Evolutionary conservation across 106 monocot species (phyloP).

Genomic region (Narthecium ossifragum): DNA sequence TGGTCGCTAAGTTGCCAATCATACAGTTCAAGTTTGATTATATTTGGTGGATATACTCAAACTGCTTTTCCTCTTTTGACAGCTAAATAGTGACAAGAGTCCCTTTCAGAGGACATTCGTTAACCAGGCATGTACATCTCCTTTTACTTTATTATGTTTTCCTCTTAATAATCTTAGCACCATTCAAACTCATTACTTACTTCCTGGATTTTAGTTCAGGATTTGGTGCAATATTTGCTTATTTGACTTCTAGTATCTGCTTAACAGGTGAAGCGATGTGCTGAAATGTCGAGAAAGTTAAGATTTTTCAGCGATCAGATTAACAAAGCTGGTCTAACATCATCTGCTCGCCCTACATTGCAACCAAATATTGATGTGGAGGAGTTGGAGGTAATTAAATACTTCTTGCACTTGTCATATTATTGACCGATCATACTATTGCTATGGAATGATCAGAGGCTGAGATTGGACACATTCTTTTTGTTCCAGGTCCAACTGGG

Average conservation of each 20-base stretch:
- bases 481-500: slow-evolving; percentile 51
- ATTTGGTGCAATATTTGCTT: neutral
- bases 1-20: too few relatives aligned
- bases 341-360: slow-evolving; percentile 46
- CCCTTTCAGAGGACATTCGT: slow-evolving; percentile 97
- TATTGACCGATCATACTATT: neutral
- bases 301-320: slow-evolving; percentile 87
- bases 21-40: too few relatives aligned
- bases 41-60: too few relatives aligned
- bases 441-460: neutral
- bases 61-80: slow-evolving; percentile 19
- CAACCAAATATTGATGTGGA: slow-evolving; percentile 78
- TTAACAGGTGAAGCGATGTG: slow-evolving; percentile 84
- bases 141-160: neutral
- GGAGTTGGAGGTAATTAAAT: slow-evolving; percentile 74
- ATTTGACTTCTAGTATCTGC: neutral
- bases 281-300: slow-evolving; percentile 93
- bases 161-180: neutral
- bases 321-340: slow-evolving; percentile 52
- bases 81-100: slow-evolving; percentile 96
- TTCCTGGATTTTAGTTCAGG: neutral
- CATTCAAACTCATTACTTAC: neutral
- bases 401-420: neutral
- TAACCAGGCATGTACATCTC: slow-evolving; percentile 55
- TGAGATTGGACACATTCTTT: slow-evolving; percentile 5